A percentile compares a stretch with the other conserved stretches of the same genome.
Evolutionary conservation across 768 basidiomycete genomes (phyloP).

Genomic region (Russula virescens): DNA sequence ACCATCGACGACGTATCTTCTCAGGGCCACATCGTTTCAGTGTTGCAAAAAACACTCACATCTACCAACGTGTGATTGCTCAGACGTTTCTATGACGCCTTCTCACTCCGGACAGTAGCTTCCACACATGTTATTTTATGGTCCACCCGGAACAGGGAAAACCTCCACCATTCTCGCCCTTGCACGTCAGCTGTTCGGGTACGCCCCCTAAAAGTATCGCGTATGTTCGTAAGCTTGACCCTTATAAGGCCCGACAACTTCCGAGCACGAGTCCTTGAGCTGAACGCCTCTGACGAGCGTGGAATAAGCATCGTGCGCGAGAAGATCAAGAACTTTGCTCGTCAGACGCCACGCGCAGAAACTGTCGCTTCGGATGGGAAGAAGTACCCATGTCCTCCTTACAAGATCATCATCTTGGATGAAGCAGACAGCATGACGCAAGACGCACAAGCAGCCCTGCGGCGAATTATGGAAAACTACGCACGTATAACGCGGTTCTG

Average conservation of each 20-base stretch:
- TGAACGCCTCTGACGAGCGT: slow-evolving; percentile 98
- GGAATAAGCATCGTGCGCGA: slow-evolving; percentile 96
- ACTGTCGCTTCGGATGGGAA: slow-evolving; percentile 65
- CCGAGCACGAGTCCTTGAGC: slow-evolving; percentile 84
- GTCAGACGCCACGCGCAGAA: slow-evolving; percentile 83
- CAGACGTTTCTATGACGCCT: neutral
- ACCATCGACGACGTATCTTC: slow-evolving; percentile 98
- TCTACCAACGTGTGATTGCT: slow-evolving; percentile 73
- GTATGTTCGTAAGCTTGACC: neutral
- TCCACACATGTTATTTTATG: slow-evolving; percentile 99
- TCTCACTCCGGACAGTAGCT: slow-evolving; percentile 47
- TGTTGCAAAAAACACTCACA: slow-evolving; percentile 83
- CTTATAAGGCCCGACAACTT: slow-evolving; percentile 83
- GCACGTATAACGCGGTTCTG: slow-evolving; percentile 96
- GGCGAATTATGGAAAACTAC: slow-evolving; percentile 99
- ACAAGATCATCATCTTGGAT: slow-evolving; percentile 97
- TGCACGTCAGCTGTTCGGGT: slow-evolving; percentile 93
- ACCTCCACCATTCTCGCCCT: slow-evolving; percentile 97
- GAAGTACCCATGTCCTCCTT: slow-evolving; percentile 92
- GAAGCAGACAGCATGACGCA: slow-evolving; percentile 99
- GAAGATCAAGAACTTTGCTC: slow-evolving; percentile 97
- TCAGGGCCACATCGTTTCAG: slow-evolving; percentile 93
- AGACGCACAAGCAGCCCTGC: slow-evolving; percentile 93
- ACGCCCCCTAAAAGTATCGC: slow-evolving; percentile 24
- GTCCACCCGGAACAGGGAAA: slow-evolving; percentile 97